Conservation (phyloP, 2,329 filamentous ascomycete genomes). For the Macroventuria anomochaeta region DNA sequence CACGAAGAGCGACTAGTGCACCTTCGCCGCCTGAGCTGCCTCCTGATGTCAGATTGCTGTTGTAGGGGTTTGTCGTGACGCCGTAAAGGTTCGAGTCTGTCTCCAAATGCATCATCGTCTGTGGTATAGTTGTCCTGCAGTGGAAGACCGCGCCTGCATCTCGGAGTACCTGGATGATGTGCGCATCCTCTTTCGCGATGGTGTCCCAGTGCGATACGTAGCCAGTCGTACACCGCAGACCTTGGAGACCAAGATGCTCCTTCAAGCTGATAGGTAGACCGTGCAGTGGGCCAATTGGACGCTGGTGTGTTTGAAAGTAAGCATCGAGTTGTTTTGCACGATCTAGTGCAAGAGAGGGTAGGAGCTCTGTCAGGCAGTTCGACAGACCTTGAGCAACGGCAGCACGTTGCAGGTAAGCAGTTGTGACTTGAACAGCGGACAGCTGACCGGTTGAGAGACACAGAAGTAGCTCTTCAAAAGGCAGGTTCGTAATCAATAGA, state of each 20-base stretch:
- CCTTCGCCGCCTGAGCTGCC: constrained; percentile 65
- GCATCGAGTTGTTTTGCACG: constrained; percentile 52
- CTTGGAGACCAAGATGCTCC: constrained; percentile 61
- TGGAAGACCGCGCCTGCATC: constrained; percentile 61
- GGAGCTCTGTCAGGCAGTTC: constrained; percentile 30
- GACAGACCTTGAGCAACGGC: constrained; percentile 37
- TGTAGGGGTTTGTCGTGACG: constrained; percentile 62
- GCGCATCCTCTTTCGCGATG: constrained; percentile 54
- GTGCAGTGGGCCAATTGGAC: constrained; percentile 55
- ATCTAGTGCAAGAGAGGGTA: constrained; percentile 47
- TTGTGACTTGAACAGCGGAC: constrained; percentile 33
- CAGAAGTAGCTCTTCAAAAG: constrained; percentile 28
- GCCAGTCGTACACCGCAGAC: constrained; percentile 56
- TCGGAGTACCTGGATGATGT: constrained; percentile 56
- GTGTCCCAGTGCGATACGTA: constrained; percentile 59
- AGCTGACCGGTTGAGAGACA: constrained; percentile 27
- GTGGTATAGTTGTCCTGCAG: constrained; percentile 61
- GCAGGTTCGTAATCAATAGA: constrained; percentile 29
- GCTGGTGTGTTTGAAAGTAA: constrained; percentile 45
- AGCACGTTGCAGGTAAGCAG: constrained; percentile 35
- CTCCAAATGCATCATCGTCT: constrained; percentile 62
- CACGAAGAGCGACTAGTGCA: constrained; percentile 59
- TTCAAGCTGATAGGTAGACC: constrained; percentile 61
- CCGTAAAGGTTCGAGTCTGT: constrained; percentile 60
- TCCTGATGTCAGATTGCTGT: constrained; percentile 58